Percentiles rank a stretch among this genome's conserved stretches.
These are phyloP conservation scores for Paratinospora sagittata DNA, from an alignment of 164 flowering plant species.

Conservation along the genomic window DNA sequence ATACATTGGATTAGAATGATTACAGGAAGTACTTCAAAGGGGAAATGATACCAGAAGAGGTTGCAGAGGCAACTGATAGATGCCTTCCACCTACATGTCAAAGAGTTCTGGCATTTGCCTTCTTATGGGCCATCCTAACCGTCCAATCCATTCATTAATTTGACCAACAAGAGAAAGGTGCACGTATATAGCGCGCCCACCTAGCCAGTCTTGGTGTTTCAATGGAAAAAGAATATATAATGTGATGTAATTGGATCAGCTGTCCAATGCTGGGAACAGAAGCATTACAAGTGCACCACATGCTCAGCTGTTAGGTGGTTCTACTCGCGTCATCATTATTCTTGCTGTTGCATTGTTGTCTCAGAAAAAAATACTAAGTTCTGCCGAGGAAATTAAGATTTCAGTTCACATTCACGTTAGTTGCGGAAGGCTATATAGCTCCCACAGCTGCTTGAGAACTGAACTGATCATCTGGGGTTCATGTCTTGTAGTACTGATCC, in stretches of 20 bases:
- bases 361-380: not conserved
- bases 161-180: not conserved
- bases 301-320: conserved; percentile 3
- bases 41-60: conserved; percentile 1
- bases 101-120: not conserved
- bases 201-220: no score
- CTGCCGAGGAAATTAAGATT: no score
- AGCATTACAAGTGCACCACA: conserved; percentile 2
- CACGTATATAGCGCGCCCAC: no score
- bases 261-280: not conserved
- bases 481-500: not conserved
- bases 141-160: not conserved
- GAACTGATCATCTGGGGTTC: not conserved
- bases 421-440: not conserved
- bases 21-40: not conserved
- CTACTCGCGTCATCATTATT: not conserved
- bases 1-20: not conserved
- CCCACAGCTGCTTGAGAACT: not conserved
- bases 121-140: not conserved
- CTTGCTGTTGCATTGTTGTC: not conserved
- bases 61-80: not conserved
- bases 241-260: not conserved
- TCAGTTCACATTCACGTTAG: not conserved
- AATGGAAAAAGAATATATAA: no score
- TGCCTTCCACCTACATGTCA: not conserved